Evolutionary conservation across 2,329 filamentous ascomycete genomes (phyloP).

Genomic region (Parastagonospora nodorum): DNA sequence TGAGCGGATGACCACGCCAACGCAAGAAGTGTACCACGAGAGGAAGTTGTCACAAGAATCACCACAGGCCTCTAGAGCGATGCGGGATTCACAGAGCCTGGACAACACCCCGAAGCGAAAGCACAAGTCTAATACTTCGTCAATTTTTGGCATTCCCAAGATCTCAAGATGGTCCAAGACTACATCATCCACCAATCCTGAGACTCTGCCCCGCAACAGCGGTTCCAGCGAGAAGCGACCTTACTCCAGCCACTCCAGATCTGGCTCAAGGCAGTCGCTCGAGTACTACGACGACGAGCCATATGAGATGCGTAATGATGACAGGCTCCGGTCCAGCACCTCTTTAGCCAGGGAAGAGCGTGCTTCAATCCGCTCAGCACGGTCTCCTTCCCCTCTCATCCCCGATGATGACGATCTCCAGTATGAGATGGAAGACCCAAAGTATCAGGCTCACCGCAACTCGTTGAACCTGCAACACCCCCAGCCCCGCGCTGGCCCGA

Average conservation of each 20-base stretch:
- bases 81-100: constrained; percentile 63
- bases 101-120: constrained; percentile 85
- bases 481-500: constrained; percentile 75
- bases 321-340: constrained; percentile 53
- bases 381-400: constrained; percentile 59
- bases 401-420: constrained; percentile 58
- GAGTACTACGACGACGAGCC: constrained; percentile 60
- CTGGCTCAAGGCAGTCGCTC: constrained; percentile 74
- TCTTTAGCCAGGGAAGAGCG: constrained; percentile 35
- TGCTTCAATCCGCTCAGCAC: constrained; percentile 35
- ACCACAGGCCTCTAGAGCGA: constrained; percentile 53
- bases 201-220: constrained; percentile 71
- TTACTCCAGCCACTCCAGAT: constrained; percentile 71
- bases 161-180: constrained; percentile 98
- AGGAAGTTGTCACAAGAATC: constrained; percentile 47
- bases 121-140: constrained; percentile 84
- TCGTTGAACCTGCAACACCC: constrained; percentile 80
- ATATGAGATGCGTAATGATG: constrained; percentile 64
- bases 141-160: constrained; percentile 75
- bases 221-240: constrained; percentile 63
- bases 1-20: constrained; percentile 66
- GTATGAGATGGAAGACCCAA: constrained; percentile 65
- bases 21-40: constrained; percentile 54
- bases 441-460: constrained; percentile 82
- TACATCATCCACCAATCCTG: constrained; percentile 83